These are phyloP conservation scores for Saussurea involucrata DNA, from an alignment of 129 eudicot species.

Conservation along the genomic window DNA sequence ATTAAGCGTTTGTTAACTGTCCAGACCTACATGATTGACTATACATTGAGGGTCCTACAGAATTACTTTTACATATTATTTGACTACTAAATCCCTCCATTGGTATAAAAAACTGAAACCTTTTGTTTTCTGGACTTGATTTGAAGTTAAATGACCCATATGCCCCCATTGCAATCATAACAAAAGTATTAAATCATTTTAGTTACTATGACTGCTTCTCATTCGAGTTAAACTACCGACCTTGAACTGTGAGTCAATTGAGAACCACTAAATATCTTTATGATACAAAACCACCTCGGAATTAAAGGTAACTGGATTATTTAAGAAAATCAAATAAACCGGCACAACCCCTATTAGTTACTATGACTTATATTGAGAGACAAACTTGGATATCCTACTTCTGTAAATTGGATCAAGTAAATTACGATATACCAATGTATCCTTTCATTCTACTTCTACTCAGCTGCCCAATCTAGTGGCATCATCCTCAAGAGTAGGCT, in stretches of 20 bases:
- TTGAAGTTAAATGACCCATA: no score
- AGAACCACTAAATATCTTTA: no score
- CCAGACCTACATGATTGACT: background rate
- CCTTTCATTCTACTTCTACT: background rate
- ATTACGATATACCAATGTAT: background rate
- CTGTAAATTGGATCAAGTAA: background rate
- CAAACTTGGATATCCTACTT: background rate
- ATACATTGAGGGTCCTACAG: no score
- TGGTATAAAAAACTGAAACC: no score
- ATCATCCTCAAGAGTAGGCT: background rate
- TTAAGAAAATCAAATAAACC: background rate
- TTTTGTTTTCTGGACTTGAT: no score
- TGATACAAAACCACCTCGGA: no score
- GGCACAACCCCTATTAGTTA: background rate
- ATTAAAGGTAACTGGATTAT: background rate
- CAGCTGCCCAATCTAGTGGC: background rate
- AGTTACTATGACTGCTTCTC: background rate
- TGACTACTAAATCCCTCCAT: no score
- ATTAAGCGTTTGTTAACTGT: background rate
- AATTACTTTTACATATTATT: no score
- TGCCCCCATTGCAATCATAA: no score
- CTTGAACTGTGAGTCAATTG: no score
- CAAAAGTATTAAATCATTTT: no score
- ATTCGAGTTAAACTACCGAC: background rate
- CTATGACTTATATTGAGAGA: background rate